Evolutionary conservation across 495 filamentous ascomycete species (phyloP), one percentile per base, ranked within the genome.

Genomic region (Echria macrotheca): DNA sequence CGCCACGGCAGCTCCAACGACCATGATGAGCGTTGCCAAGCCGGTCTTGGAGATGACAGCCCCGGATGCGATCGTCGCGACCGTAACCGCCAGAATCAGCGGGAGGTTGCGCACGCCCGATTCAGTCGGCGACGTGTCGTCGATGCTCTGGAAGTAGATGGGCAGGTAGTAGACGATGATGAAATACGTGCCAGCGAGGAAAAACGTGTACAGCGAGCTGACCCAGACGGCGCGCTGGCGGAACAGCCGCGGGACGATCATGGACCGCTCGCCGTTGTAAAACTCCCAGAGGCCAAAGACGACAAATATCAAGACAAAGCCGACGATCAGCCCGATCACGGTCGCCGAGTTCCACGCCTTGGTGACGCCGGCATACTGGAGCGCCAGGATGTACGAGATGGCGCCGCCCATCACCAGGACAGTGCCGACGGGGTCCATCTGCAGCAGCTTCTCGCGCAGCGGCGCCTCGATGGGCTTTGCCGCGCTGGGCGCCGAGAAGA

Each of bases 341-440:
- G 78, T 79, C 9, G 66, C 72, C 49, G 71, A 69, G 24, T 53
- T 63, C 88, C 87, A 93, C 1, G 66, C 49, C 44, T 84, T 82
- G 19, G 69, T 76, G 5, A 73, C 72, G 0, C 88, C 89, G 31
- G 85, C 89, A 82, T 88, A 95, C 57, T 93, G 86, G 3, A 95
- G 70, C 0, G 88, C 89, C 0, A 95, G 70, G 33, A 93, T 61
- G 12, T 88, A 69, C 42, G 78, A 80, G 40, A 91, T 71, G 12
- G 94, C 76, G 12, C 72, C 75, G 4, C 84, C 84, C 15, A 94
- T 65, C 59, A 94, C 82, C 32, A 83, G 55, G 0, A 70, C 9
- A 0, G 78, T 82, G 5, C 89, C 89, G 2, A 79, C 44, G 2
- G 78, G 69, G 65, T 95, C 89, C 40, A 91, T 68, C 46, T 85